Conservation (phyloP, 2,329 filamentous ascomycete genomes). For the Scedosporium dehoogii region DNA sequence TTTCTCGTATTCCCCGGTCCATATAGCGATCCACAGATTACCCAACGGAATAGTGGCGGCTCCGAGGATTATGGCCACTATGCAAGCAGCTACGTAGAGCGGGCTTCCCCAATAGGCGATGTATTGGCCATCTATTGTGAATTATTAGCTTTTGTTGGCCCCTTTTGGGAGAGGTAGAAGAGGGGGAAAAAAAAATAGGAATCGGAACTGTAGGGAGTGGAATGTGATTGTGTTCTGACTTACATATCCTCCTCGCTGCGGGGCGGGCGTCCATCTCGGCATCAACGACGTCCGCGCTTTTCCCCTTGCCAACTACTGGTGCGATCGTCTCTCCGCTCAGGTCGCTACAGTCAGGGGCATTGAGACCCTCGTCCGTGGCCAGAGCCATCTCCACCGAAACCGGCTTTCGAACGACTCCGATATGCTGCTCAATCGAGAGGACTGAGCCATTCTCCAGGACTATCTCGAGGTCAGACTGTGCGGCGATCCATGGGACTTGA, state of each 20-base stretch:
- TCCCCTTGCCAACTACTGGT: background rate
- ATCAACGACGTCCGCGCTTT: slow-evolving; percentile 9
- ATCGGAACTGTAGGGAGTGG: background rate
- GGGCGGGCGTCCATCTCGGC: slow-evolving; percentile 9
- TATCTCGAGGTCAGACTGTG: slow-evolving; percentile 38
- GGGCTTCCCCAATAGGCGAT: slow-evolving; percentile 38
- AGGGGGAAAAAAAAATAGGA: too few relatives aligned
- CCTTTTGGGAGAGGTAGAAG: too few relatives aligned
- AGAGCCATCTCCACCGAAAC: slow-evolving; percentile 8
- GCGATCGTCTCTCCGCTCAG: background rate
- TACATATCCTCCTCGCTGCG: slow-evolving; percentile 7
- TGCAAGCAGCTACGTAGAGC: slow-evolving; percentile 3
- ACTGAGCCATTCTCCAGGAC: slow-evolving; percentile 35
- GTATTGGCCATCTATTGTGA: slow-evolving; percentile 19
- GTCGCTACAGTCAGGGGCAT: background rate
- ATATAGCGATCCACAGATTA: slow-evolving; percentile 37
- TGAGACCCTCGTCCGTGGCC: slow-evolving; percentile 21
- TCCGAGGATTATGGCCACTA: slow-evolving; percentile 1
- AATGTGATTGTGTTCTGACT: background rate
- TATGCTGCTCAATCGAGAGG: slow-evolving; percentile 29
- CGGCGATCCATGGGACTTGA: slow-evolving; percentile 42
- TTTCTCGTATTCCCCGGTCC: slow-evolving; percentile 20
- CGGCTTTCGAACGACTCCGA: slow-evolving; percentile 31
- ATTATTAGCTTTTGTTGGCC: too few relatives aligned
- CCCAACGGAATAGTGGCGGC: slow-evolving; percentile 7